Evolutionary conservation across 306 rosid genomes (phyloP), one percentile per base, ranked within the genome.

Genomic region (Cucurbita ficifolia): DNA sequence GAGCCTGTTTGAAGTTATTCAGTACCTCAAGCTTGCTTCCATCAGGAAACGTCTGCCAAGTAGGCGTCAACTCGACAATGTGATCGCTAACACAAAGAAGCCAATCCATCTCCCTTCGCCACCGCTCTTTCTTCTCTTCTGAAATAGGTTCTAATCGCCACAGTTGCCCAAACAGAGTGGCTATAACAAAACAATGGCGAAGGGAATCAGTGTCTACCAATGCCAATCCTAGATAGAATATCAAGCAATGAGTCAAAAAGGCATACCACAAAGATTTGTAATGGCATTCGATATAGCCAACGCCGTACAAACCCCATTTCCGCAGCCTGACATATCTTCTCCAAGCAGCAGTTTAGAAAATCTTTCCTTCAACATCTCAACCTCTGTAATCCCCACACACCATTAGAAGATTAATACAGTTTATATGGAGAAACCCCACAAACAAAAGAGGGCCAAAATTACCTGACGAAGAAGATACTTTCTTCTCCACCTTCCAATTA

Each of bases 401-500:
- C 8, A 12, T 1, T 48, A 60, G 16, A 29, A 46, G 13, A 68
- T 45, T 0, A 68, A 68, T 24, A 49, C 45, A 48, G 12, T 24
- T 69, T 33, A 2, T 29, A 69, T 0, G 43, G 16, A 46, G 43
- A 29, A 24, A 29, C 74, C 58, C 29, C 43, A 64, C 29, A 70
- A 56, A 68, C 22, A 18, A 49, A 43, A 72, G 40, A 17, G 57
- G 63, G 19, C 43, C 33, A 33, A 46, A 14, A 79, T 80, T 84
- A 91, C 99, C 99, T 79, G 96, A 72, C 53, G 81, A 52, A 29
- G 69, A 77, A 17, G 96, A 82, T 42, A 78, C 83, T 81, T 84
- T 80, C 70, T 82, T 79, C 81, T 86, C 76, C 38, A 86, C 61
- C 70, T 88, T 87, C 84, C 83, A 74, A 51, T 62, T 80, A 62